Conservation (phyloP, 257 asterid species). For the Solanum stenotomum region DNA sequence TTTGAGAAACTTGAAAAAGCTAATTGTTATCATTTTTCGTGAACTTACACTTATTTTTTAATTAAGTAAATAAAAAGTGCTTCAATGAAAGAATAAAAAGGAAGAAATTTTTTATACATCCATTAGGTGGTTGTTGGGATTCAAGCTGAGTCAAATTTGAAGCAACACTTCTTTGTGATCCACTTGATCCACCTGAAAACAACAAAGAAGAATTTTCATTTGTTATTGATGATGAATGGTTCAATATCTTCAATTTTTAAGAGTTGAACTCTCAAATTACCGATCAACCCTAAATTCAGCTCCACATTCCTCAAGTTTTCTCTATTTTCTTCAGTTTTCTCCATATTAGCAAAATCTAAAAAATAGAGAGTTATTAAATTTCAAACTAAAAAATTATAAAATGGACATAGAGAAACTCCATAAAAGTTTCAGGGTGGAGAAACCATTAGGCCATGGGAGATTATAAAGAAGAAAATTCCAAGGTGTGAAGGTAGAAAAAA, state of each 20-base stretch:
- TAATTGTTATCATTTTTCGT: not conserved
- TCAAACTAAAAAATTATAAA: not conserved
- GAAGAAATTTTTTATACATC: no score
- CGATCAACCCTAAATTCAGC: conserved; percentile 40
- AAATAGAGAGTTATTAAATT: not conserved
- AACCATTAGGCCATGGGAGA: not conserved
- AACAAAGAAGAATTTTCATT: conserved; percentile 15
- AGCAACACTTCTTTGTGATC: conserved; percentile 40
- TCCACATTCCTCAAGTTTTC: conserved; percentile 7
- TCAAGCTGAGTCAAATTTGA: conserved; percentile 35
- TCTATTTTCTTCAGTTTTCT: conserved; percentile 9
- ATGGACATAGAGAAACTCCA: not conserved
- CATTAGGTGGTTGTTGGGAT: conserved; percentile 3
- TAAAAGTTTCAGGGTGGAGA: not conserved
- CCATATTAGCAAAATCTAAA: conserved; percentile 14
- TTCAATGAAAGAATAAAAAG: no score
- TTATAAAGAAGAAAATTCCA: not conserved
- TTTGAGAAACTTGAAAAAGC: no score
- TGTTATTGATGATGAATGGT: conserved; percentile 30
- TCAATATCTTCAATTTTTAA: no score
- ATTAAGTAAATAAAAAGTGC: no score
- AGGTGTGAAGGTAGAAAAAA: not conserved
- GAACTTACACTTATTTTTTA: not conserved
- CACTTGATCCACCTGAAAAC: conserved; percentile 34
- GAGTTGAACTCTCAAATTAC: no score